A percentile compares a stretch with the other conserved stretches of the same genome.
Conservation (phyloP, 2,329 filamentous ascomycete species). For the Aspergillus sp. region DNA sequence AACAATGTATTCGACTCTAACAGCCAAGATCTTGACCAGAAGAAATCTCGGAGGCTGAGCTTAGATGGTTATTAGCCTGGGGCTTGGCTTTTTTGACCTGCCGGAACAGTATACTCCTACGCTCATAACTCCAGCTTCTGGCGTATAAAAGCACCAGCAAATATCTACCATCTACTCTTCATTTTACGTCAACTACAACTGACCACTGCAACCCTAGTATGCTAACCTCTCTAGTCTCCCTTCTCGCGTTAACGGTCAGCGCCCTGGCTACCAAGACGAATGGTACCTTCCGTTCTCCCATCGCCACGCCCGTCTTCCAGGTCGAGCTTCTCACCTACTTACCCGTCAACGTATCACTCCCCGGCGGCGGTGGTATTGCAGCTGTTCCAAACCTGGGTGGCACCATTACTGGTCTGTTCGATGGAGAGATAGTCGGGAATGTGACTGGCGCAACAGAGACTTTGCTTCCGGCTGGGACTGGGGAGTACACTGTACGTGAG, state of each 20-base stretch:
- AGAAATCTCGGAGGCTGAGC: background rate
- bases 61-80: background rate
- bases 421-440: conserved; percentile 8
- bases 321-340: conserved; percentile 1
- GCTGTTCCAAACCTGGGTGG: conserved; percentile 6
- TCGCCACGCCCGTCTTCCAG: conserved; percentile 7
- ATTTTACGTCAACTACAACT: background rate
- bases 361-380: background rate
- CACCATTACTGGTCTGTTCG: background rate
- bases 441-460: conserved; percentile 1
- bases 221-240: background rate
- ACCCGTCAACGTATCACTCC: conserved; percentile 1
- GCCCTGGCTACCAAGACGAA: background rate
- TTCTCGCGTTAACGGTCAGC: background rate
- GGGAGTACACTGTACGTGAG: conserved; percentile 2
- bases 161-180: background rate
- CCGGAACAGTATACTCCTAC: background rate
- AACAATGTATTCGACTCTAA: background rate
- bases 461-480: background rate
- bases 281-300: conserved; percentile 3
- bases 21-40: background rate
- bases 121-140: background rate
- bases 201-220: background rate
- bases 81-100: background rate
- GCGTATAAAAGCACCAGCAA: background rate